Evolutionary conservation across 768 basidiomycete genomes (phyloP), one percentile per base, ranked within the genome.

Genomic region (Hemileccinum impolitum): DNA sequence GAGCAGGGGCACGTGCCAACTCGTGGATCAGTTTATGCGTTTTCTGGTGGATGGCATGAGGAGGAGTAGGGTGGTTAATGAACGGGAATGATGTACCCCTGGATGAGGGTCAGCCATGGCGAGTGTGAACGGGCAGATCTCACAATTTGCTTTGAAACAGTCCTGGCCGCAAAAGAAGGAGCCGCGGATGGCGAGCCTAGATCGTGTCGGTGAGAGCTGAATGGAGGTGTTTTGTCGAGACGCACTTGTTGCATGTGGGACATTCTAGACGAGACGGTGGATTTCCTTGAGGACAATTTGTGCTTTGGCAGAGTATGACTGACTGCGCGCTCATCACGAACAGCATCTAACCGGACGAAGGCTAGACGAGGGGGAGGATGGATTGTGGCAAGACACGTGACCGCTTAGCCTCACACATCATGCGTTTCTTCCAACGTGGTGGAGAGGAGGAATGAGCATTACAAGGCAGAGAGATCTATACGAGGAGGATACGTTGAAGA

Each of bases 81-180:
- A 12, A 9, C 6, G 45, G 38, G 23, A 38, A 44, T 37, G 35
- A 30, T 30, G 4, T 30, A 30, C 28, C 28, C 28, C 28, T 30
- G 28, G 4, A 30, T 8, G 28, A 12, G 28, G 43, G 40, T 49
- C 6, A 51, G 34, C 10, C n/a, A 12, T 15, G 6, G 19, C 10
- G 15, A 3, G 18, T 7, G 3, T 32, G 19, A 35, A 15, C 18
- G 25, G 25, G 11, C 8, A 9, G 28, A 30, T 30, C 6, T 75
- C 67, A 94, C 95, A 98, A 67, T 81, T 86, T 40, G 84, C 79
- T 70, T 96, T 97, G 81, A 97, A 97, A 71, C 95, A 98, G 43
- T 90, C 91, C 69, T 98, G 95, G 21, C 85, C 83, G 56, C 95
- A 97, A 71, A 94, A 98, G 65, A 87, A 89, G 28, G 90, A 92